These are phyloP conservation scores for Austropuccinia psidii DNA, from an alignment of 1,284 basidiomycete species.

Conservation along the genomic window DNA sequence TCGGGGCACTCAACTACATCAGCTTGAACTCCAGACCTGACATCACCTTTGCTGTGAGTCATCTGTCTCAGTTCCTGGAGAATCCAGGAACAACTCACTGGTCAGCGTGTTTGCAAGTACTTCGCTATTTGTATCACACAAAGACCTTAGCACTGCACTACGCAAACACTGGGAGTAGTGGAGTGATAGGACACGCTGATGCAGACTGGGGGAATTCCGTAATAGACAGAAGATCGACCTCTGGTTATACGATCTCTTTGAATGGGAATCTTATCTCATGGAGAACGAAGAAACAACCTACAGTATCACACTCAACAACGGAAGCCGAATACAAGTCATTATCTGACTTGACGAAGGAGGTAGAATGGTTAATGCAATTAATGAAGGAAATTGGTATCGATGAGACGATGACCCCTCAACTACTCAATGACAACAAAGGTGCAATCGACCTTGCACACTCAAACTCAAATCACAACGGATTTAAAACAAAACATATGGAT, in stretches of 20 bases:
- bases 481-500: conserved; percentile 51
- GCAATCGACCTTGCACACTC: conserved; percentile 47
- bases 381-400: conserved; percentile 41
- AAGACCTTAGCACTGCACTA: too few relatives aligned
- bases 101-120: neutral
- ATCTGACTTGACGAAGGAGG: conserved; percentile 52
- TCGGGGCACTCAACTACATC: neutral
- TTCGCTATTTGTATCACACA: neutral
- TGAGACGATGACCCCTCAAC: conserved; percentile 2
- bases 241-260: neutral
- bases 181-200: neutral
- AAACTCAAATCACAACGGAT: conserved; percentile 45
- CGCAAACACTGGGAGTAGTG: too few relatives aligned
- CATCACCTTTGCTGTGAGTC: neutral
- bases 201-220: neutral
- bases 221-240: neutral
- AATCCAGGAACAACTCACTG: neutral
- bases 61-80: neutral
- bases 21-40: neutral
- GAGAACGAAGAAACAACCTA: conserved; percentile 49
- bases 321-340: conserved; percentile 52
- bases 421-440: conserved; percentile 48
- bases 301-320: conserved; percentile 48
- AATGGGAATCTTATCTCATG: conserved; percentile 42
- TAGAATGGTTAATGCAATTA: conserved; percentile 48